Conservation (phyloP, 2,329 filamentous ascomycete genomes). For the Parafenestella ontariensis region DNA sequence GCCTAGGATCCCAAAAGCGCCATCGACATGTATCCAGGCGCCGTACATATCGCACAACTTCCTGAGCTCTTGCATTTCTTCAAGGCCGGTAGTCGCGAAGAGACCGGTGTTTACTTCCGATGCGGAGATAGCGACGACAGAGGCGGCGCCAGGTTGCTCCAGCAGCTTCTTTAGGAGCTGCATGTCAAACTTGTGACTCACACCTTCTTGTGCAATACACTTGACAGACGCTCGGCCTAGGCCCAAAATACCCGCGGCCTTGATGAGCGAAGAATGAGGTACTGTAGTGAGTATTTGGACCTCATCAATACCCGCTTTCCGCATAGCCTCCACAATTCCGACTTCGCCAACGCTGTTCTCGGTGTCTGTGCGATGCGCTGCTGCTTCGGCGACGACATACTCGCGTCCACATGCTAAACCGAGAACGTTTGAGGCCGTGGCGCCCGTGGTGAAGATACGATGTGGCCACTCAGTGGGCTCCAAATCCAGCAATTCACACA, state of each 20-base stretch:
- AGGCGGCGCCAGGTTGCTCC: constrained; percentile 62
- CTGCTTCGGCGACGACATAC: constrained; percentile 60
- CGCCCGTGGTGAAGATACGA: constrained; percentile 79
- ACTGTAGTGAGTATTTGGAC: constrained; percentile 82
- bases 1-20: constrained; percentile 86
- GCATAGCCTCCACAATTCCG: constrained; percentile 73
- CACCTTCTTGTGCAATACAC: constrained; percentile 60
- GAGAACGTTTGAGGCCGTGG: constrained; percentile 70
- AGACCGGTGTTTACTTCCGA: constrained; percentile 91
- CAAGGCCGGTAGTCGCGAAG: constrained; percentile 68
- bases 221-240: constrained; percentile 74
- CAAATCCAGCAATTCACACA: constrained; percentile 71
- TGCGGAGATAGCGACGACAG: constrained; percentile 80
- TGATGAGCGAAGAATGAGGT: constrained; percentile 82
- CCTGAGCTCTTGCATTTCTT: constrained; percentile 69
- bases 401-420: constrained; percentile 77
- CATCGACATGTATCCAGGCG: constrained; percentile 91
- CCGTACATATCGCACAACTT: constrained; percentile 73
- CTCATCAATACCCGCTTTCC: constrained; percentile 66
- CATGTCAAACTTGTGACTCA: constrained; percentile 76
- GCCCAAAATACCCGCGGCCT: constrained; percentile 83
- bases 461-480: constrained; percentile 68
- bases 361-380: constrained; percentile 41
- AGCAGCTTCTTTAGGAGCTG: constrained; percentile 68
- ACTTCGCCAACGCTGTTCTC: constrained; percentile 66